phyloP scores from a whole-genome alignment of 345 rosid genomes.

The Turnera subulata region DNA sequence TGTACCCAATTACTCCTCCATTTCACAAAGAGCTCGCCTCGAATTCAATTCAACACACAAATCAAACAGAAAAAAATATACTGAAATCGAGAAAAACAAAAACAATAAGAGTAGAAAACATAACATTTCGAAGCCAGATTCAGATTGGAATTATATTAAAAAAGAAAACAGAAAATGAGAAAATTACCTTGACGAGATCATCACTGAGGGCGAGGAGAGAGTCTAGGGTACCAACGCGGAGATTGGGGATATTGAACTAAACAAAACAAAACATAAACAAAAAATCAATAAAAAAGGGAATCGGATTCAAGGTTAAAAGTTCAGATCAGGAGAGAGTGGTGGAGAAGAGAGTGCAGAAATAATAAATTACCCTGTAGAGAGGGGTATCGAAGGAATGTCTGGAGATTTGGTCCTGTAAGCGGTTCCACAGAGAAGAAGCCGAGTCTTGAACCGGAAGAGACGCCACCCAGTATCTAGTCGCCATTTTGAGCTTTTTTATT shows the following conservation, averaged over 20 bases:
- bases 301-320: neutral
- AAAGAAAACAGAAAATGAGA: neutral
- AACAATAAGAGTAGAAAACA: neutral
- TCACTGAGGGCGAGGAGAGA: conserved; percentile 93
- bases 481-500: conserved; percentile 36
- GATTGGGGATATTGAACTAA: conserved; percentile 94
- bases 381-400: conserved; percentile 95
- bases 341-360: neutral
- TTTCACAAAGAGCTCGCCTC: too few species aligned
- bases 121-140: too few species aligned
- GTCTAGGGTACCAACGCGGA: conserved; percentile 96
- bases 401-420: conserved; percentile 85
- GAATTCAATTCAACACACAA: too few species aligned
- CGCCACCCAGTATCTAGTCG: conserved; percentile 84
- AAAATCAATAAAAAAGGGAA: neutral
- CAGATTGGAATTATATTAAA: too few species aligned
- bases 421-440: conserved; percentile 71
- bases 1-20: too few species aligned
- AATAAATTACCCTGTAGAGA: conserved; percentile 64
- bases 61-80: neutral
- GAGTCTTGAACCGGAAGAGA: conserved; percentile 88
- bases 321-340: neutral
- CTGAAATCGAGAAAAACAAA: neutral
- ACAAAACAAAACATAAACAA: conserved; percentile 7
- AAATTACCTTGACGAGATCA: conserved; percentile 81